Percentiles rank a stretch among this genome's conserved stretches.
Conservation (phyloP, 768 basidiomycete genomes). For the Cystoderma amianthinum region DNA sequence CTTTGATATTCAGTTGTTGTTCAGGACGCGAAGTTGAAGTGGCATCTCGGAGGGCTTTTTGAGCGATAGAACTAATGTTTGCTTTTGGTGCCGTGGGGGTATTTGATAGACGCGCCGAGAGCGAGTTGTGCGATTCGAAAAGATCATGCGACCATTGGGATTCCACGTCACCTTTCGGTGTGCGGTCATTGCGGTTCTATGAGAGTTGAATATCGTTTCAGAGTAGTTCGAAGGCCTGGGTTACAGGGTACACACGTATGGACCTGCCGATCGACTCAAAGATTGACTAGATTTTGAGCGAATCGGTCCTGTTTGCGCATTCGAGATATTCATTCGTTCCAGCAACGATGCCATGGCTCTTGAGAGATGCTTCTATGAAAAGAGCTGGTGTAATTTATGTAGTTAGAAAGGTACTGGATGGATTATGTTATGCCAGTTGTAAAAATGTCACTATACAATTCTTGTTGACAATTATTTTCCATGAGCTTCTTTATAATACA, state of each 20-base stretch:
- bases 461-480: no score
- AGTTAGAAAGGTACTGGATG: no score
- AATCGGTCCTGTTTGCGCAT: constrained; percentile 34
- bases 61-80: constrained; percentile 41
- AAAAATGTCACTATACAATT: no score
- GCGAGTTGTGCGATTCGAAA: constrained; percentile 53
- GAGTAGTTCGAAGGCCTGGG: constrained; percentile 3
- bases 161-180: constrained; percentile 62
- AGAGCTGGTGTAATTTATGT: no score
- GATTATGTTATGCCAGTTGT: no score
- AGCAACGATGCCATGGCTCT: constrained; percentile 56
- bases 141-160: constrained; percentile 69
- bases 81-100: constrained; percentile 42
- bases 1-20: constrained; percentile 54
- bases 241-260: constrained; percentile 43
- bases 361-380: no score
- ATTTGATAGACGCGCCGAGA: constrained; percentile 49
- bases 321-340: constrained; percentile 46
- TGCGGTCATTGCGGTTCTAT: constrained; percentile 43
- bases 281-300: constrained; percentile 27
- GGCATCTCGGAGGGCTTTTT: constrained; percentile 62
- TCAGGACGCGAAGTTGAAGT: constrained; percentile 16
- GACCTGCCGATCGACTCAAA: constrained; percentile 32
- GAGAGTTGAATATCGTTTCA: no score
- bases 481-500: no score